Conservation (phyloP, 2,329 filamentous ascomycete genomes). For the Xylariaceae sp. region DNA sequence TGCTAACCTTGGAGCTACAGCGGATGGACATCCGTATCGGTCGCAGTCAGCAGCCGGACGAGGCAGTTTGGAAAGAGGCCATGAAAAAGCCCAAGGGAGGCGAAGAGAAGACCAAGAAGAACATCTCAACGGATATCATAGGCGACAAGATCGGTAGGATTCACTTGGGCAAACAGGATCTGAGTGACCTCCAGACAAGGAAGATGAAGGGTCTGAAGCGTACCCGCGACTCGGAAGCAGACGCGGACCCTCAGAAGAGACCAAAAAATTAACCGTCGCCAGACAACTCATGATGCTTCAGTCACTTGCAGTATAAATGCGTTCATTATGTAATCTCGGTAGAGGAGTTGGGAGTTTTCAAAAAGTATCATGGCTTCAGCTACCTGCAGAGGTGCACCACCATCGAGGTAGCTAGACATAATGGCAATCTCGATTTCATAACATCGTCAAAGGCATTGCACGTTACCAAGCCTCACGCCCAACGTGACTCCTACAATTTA, state of each 20-base stretch:
- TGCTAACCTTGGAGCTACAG: slow-evolving; percentile 10
- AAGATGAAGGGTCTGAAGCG: slow-evolving; percentile 99
- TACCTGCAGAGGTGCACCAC: too few species aligned
- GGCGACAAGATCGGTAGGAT: slow-evolving; percentile 96
- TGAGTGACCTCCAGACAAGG: slow-evolving; percentile 81
- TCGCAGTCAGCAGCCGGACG: slow-evolving; percentile 72
- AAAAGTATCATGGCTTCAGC: not conserved
- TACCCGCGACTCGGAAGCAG: slow-evolving; percentile 58
- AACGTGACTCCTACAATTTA: too few species aligned
- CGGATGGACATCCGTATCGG: slow-evolving; percentile 65
- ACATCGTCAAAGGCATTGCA: too few species aligned
- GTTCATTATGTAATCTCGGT: not conserved
- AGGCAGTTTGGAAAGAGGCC: slow-evolving; percentile 78
- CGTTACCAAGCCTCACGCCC: too few species aligned
- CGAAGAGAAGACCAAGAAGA: slow-evolving; percentile 88
- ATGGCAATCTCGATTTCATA: too few species aligned
- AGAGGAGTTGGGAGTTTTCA: slow-evolving; percentile 21
- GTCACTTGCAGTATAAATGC: not conserved
- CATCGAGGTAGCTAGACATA: too few species aligned
- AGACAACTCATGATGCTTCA: slow-evolving; percentile 6
- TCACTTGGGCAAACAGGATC: slow-evolving; percentile 85
- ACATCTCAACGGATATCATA: slow-evolving; percentile 83
- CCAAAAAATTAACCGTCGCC: slow-evolving; percentile 32
- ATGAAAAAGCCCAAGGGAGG: slow-evolving; percentile 75
- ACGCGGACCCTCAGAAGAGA: slow-evolving; percentile 41